Base-by-base conservation (phyloP, 352 stramenopile species). In the Pythium periplocum region DNA sequence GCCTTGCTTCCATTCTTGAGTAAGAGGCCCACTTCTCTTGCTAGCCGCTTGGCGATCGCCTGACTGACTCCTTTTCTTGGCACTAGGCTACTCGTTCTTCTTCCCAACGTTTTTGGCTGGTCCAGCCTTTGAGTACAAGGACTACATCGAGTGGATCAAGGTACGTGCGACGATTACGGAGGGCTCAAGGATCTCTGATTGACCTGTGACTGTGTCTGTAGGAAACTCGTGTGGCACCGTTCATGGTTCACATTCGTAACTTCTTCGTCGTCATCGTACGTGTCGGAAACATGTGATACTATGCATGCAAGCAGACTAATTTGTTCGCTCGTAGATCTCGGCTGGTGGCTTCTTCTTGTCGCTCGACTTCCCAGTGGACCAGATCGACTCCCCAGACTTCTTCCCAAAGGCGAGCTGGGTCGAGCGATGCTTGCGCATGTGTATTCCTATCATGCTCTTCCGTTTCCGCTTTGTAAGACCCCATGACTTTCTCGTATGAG, bases 31-130 rank as follows among this genome's bases (percentile, higher is more conserved):
- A 32, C n/a, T 31, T 6, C 33, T 3, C 11, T 41, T 38, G 41
- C 32, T 3, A 45, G 54, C 32, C 9, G n/a, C 6, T 26, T 51
- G 46, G 7, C 6, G 5, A 32, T 48, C 17, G 17, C 17, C 17
- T 26, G 10, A 44, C n/a, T 10, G 10, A 44, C 39, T 44, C 10
- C 10, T 44, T n/a, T 42, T 12, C 38, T 42, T 42, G 7, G 7
- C 7, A 12, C 38, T 42, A 93, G 83, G 83, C 51, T 94, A 87
- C 53, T 73, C 89, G 45, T 94, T 91, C 69, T 94, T 93, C 54
- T 93, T 93, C 55, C 82, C 84, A n/a, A 93, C 82, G 48, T 93
- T 88, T 59, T 69, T 94, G 26, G 84, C 82, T 44, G 84, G 84
- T 4, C 84, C 84, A 10, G 73, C 69, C 9, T 93, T 93, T 44